Evolutionary conservation across 805 yeast genomes (phyloP).

Genomic region (Kuraishia hungarica): DNA sequence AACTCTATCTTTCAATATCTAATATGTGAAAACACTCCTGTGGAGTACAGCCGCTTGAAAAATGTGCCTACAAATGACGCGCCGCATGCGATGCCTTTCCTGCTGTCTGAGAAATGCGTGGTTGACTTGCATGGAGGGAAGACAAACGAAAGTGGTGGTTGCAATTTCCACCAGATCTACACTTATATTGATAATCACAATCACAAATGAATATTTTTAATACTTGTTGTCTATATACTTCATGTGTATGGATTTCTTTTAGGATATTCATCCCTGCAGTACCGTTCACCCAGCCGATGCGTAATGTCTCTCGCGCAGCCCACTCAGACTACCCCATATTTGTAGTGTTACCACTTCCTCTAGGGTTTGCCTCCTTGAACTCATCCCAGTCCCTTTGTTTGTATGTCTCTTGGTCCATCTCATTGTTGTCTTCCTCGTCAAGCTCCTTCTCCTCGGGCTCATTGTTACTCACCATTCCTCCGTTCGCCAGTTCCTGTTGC

Average conservation of each 20-base stretch:
- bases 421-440: slow-evolving; percentile 56
- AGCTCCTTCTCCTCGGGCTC: slow-evolving; percentile 30
- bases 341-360: slow-evolving; percentile 86
- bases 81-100: neutral
- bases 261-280: too few relatives aligned
- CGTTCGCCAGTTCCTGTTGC: slow-evolving; percentile 77
- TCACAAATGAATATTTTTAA: too few relatives aligned
- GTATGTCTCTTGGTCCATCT: slow-evolving; percentile 57
- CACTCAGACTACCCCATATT: slow-evolving; percentile 40
- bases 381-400: slow-evolving; percentile 89
- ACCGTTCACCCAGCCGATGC: too few relatives aligned
- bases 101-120: neutral
- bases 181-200: too few relatives aligned
- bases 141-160: too few relatives aligned
- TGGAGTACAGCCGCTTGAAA: neutral
- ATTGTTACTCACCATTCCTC: slow-evolving; percentile 54
- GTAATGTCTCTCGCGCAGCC: too few relatives aligned
- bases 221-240: too few relatives aligned
- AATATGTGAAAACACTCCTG: neutral
- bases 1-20: too few relatives aligned
- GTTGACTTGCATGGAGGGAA: too few relatives aligned
- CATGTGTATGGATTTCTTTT: too few relatives aligned
- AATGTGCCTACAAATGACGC: neutral
- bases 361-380: slow-evolving; percentile 76
- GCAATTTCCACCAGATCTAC: too few relatives aligned